Conservation (phyloP, 2,329 filamentous ascomycete species). For the Cytospora mali region DNA sequence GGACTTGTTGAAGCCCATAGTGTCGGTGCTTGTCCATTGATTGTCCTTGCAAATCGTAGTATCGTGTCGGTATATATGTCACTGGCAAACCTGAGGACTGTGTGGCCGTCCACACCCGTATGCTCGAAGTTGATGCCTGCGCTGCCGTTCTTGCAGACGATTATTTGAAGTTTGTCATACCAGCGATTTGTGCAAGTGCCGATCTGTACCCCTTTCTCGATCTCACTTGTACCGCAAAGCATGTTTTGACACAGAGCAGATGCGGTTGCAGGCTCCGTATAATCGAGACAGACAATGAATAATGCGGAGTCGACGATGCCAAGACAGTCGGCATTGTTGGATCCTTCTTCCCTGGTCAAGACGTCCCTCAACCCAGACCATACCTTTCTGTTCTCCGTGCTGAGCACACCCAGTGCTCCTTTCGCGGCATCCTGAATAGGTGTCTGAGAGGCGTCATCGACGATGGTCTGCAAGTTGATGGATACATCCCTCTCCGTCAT, state of each 20-base stretch:
- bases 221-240: slow-evolving; percentile 92
- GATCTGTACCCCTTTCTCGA: slow-evolving; percentile 91
- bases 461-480: slow-evolving; percentile 87
- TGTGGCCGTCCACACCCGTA: slow-evolving; percentile 96
- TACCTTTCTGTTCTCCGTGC: slow-evolving; percentile 92
- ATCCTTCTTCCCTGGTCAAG: slow-evolving; percentile 79
- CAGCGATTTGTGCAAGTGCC: slow-evolving; percentile 97
- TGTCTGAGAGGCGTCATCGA: slow-evolving; percentile 85
- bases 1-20: slow-evolving; percentile 90
- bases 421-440: slow-evolving; percentile 96
- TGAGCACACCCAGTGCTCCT: slow-evolving; percentile 87
- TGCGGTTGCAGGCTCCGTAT: slow-evolving; percentile 79
- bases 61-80: slow-evolving; percentile 98
- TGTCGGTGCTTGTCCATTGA: slow-evolving; percentile 90
- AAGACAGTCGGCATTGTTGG: slow-evolving; percentile 95
- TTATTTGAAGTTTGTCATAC: slow-evolving; percentile 99
- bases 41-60: slow-evolving; percentile 88
- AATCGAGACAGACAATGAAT: slow-evolving; percentile 90
- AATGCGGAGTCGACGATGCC: slow-evolving; percentile 92
- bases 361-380: slow-evolving; percentile 93
- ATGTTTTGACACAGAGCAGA: slow-evolving; percentile 96
- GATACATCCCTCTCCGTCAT: slow-evolving; percentile 96
- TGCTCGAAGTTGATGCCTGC: slow-evolving; percentile 99
- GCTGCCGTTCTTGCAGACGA: slow-evolving; percentile 97
- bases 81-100: slow-evolving; percentile 91